Base-by-base conservation (phyloP, 257 asterid species). In the Solanum chmielewskii region DNA sequence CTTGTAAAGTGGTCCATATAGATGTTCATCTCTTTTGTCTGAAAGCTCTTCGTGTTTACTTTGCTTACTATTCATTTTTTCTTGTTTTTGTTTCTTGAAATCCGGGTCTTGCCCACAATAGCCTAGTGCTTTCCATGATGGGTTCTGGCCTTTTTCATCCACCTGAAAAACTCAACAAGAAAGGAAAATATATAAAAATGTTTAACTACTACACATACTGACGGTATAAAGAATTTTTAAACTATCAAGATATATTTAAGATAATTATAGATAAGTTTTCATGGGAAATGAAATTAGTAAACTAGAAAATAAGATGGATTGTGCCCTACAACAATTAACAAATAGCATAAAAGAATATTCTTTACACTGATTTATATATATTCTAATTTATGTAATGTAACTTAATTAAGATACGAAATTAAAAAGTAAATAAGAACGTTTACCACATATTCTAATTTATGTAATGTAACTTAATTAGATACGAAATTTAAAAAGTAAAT, bases 121-220 rank as follows among this genome's bases (percentile, higher is more conserved):
- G 87, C 95, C 99, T 71, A 96, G 90, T 56, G 98, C 99, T 86
- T 93, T 90, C 99, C 99, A 96, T 3, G 98, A 89, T 14, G 81
- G 31, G 87, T 95, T 96, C 56, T 94, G 95, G 8, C 73, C 42
- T 23, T 91, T 91, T 59, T 96, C 98, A 84, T 95, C 88, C 88
- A 94, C 95, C 98, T 93, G 68, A 3, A 86, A 73, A 87, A 47
- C 5, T 45, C 64, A 44, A 8, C 39, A 42, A 41, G 83, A 11
- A n/a, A 42, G 60, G 11, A 41, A 1, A 76, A 21, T 42, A 16
- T 49, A 70, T 31, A 70, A 8, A 0, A 33, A 70, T 31, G 44
- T 33, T 8, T 33, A 71, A 35, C 15, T 33, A 33, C 0, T 1
- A 0, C 4, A 31, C 11, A 15, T 49, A 7, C 2, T 69, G n/a